A percentile compares a stretch with the other conserved stretches of the same genome.
phyloP scores from a whole-genome alignment of 805 yeast genomes.

The Wickerhamiella galacta region DNA sequence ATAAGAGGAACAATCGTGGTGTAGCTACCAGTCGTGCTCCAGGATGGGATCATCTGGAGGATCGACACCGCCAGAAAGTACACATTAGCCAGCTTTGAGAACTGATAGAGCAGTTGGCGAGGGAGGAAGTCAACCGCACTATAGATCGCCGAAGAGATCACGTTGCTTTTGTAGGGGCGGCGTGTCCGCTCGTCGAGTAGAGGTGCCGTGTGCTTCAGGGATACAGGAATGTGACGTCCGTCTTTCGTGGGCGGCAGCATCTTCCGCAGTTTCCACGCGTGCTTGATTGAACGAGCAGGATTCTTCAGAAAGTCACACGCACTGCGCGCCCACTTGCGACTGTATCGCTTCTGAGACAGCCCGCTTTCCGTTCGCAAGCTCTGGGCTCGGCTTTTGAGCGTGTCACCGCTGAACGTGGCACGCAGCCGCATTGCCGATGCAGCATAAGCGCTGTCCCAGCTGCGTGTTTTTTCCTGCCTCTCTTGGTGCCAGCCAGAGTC shows the following conservation, averaged over 20 bases:
- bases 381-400: no score
- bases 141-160: conserved; percentile 76
- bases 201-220: conserved; percentile 19
- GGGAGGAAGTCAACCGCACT: conserved; percentile 70
- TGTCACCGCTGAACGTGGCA: no score
- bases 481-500: no score
- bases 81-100: conserved; percentile 80
- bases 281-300: no score
- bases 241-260: conserved; percentile 34
- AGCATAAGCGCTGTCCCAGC: no score
- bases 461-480: no score
- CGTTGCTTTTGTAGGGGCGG: conserved; percentile 45
- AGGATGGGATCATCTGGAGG: conserved; percentile 86
- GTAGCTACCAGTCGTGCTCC: conserved; percentile 94
- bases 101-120: conserved; percentile 75
- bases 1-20: conserved; percentile 84
- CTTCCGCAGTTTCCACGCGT: conserved; percentile 11
- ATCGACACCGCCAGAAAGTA: conserved; percentile 83
- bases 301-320: no score
- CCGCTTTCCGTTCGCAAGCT: no score
- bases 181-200: conserved; percentile 51
- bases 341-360: no score
- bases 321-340: no score
- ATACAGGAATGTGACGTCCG: conserved; percentile 64
- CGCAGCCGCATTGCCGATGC: no score